Base-by-base conservation (phyloP, 176 grass and related monocot genomes). In the Phoenix dactylifera region DNA sequence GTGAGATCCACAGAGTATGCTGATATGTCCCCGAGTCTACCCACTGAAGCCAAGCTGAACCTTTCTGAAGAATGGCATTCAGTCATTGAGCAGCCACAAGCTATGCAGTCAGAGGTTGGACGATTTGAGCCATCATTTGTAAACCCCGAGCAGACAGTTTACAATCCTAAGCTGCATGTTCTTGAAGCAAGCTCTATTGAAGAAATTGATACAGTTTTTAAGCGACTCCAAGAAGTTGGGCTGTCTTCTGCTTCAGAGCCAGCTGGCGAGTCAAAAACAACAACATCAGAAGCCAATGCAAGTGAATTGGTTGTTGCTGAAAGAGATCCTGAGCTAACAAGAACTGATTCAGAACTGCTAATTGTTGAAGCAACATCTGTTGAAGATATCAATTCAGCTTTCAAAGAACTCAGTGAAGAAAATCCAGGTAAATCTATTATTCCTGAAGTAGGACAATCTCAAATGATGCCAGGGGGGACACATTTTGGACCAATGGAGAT, bases 111-210 rank as follows among this genome's bases (percentile, higher is more conserved):
- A 60, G 76, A 83, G 20, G 35, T 69, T 71, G 59, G 77, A 17
- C 12, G 17, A 22, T 22, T 72, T 62, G 67, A 59, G 51, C 26
- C 58, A 75, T 79, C 79, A 78, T 54, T 64, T 71, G 69, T 53
- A 53, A 75, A 97, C 59, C 72, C 55, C 53, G 92, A 91, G 68
- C 80, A 82, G 73, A 97, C 76, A 15, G 87, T 97, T 32, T 91
- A 97, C 75, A 97, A 97, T 69, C 80, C 92, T 18, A 66, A 76
- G 60, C 66, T 24, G 50, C 71, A 49, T 48, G 68, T 91, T 73
- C 78, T 91, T 60, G 83, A 88, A 70, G 28, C 63, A 53, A 89
- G 64, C 60, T 66, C 70, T 17, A 17, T 67, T 57, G 70, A 89
- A 70, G 78, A 63, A 74, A 74, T 77, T 56, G 25, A 77, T 62